phyloP scores from a whole-genome alignment of 768 basidiomycete genomes.

The Amylocystis lapponica region DNA sequence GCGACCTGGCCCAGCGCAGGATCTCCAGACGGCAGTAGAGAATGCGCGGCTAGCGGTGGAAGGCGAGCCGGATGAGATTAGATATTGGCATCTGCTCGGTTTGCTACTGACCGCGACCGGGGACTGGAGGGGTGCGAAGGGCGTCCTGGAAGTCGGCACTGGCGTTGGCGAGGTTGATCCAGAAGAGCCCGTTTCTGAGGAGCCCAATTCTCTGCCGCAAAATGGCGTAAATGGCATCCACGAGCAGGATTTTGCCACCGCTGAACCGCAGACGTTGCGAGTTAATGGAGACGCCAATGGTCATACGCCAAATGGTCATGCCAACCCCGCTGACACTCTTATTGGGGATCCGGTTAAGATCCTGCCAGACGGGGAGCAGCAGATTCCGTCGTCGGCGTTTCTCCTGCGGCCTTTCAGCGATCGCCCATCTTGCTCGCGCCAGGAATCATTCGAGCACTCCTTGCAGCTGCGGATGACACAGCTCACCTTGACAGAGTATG shows the following conservation, averaged over 20 bases:
- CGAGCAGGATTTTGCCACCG: constrained; percentile 6
- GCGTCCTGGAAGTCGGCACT: constrained; percentile 75
- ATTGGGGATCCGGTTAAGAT: not conserved
- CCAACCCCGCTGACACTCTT: not conserved
- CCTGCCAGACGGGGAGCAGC: too few relatives aligned
- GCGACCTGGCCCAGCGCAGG: constrained; percentile 55
- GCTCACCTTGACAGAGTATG: constrained; percentile 71
- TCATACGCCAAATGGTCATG: not conserved
- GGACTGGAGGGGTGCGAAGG: constrained; percentile 72
- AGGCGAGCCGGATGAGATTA: constrained; percentile 50
- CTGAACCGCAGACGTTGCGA: not conserved
- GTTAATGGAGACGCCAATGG: not conserved
- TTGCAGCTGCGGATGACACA: constrained; percentile 86
- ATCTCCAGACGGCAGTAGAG: constrained; percentile 61
- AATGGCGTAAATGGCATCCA: constrained; percentile 6
- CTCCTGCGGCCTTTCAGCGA: constrained; percentile 44
- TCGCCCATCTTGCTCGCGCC: constrained; percentile 42
- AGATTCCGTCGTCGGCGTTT: constrained; percentile 15
- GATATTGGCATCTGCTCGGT: constrained; percentile 90
- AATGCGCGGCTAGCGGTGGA: constrained; percentile 72
- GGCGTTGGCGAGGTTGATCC: constrained; percentile 45
- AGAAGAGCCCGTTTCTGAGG: constrained; percentile 14
- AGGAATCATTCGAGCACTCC: constrained; percentile 68
- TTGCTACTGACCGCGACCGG: constrained; percentile 73
- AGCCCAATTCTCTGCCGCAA: not conserved